Evolutionary conservation across 352 stramenopile genomes (phyloP).

Genomic region (Pythium phragmitis): DNA sequence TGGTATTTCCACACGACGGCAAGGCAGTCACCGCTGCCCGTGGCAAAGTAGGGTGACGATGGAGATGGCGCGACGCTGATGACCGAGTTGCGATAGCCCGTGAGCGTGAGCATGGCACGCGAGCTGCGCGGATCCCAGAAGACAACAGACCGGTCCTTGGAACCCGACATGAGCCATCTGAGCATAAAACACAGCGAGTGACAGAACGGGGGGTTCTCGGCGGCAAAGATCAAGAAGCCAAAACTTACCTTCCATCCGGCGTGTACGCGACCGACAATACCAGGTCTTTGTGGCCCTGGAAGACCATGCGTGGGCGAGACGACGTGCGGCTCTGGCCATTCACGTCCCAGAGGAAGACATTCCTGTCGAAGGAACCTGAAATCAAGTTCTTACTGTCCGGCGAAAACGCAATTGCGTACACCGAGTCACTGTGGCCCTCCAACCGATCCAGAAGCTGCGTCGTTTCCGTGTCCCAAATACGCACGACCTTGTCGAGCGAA

Average conservation of each 20-base stretch:
- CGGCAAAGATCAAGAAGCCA: neutral
- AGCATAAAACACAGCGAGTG: constrained; percentile 12
- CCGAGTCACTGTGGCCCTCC: constrained; percentile 82
- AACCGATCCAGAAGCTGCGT: constrained; percentile 76
- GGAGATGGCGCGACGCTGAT: constrained; percentile 85
- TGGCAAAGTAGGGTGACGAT: constrained; percentile 81
- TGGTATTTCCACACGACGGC: constrained; percentile 88
- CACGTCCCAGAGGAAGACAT: constrained; percentile 88
- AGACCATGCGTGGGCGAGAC: constrained; percentile 79
- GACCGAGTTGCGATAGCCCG: constrained; percentile 84
- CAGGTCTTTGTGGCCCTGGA: constrained; percentile 88
- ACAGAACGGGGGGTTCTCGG: neutral
- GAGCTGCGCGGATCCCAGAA: constrained; percentile 85
- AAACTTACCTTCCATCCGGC: constrained; percentile 78
- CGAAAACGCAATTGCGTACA: constrained; percentile 87
- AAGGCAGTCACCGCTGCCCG: constrained; percentile 81
- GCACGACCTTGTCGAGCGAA: constrained; percentile 84
- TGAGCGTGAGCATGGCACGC: constrained; percentile 77
- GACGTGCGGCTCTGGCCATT: constrained; percentile 75
- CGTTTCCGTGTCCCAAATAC: constrained; percentile 85
- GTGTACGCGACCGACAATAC: constrained; percentile 88
- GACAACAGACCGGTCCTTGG: constrained; percentile 83
- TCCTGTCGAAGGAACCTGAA: constrained; percentile 78
- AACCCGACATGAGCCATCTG: constrained; percentile 86
- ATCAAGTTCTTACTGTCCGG: constrained; percentile 87